These are phyloP conservation scores for Rhytidiadelphus loreus DNA, from an alignment of 225 moss, liverwort and hornwort species.

Conservation along the genomic window DNA sequence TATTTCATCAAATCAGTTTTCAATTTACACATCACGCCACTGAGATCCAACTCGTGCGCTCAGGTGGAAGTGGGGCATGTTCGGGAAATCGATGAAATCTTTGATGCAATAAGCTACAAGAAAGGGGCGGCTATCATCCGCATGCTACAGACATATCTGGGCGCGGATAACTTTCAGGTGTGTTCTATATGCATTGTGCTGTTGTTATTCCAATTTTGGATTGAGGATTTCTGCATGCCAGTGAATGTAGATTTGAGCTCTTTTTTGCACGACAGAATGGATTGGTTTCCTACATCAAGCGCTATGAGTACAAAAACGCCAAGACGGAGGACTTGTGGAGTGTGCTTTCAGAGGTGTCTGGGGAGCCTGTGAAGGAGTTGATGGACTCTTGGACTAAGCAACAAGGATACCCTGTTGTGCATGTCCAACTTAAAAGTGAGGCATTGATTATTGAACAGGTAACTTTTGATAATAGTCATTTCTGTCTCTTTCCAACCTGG, in stretches of 20 bases:
- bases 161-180: slow-evolving; percentile 62
- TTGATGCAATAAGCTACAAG: slow-evolving; percentile 76
- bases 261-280: slow-evolving; percentile 36
- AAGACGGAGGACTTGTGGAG: slow-evolving; percentile 68
- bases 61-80: slow-evolving; percentile 78
- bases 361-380: slow-evolving; percentile 59
- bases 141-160: slow-evolving; percentile 72
- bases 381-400: slow-evolving; percentile 76
- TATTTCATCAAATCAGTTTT: neutral
- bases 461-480: neutral
- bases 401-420: slow-evolving; percentile 61
- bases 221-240: neutral
- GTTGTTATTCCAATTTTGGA: neutral
- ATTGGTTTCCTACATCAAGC: slow-evolving; percentile 54
- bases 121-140: slow-evolving; percentile 73
- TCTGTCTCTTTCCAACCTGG: neutral
- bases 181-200: neutral
- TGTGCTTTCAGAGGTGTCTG: slow-evolving; percentile 58
- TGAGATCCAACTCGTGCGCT: neutral
- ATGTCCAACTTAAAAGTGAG: slow-evolving; percentile 44
- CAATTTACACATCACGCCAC: neutral
- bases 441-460: slow-evolving; percentile 57
- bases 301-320: slow-evolving; percentile 60
- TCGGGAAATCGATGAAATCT: slow-evolving; percentile 74
- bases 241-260: slow-evolving; percentile 1